Conservation (phyloP, 208 protist genomes). For the Kentomonas sorsogonicus region DNA sequence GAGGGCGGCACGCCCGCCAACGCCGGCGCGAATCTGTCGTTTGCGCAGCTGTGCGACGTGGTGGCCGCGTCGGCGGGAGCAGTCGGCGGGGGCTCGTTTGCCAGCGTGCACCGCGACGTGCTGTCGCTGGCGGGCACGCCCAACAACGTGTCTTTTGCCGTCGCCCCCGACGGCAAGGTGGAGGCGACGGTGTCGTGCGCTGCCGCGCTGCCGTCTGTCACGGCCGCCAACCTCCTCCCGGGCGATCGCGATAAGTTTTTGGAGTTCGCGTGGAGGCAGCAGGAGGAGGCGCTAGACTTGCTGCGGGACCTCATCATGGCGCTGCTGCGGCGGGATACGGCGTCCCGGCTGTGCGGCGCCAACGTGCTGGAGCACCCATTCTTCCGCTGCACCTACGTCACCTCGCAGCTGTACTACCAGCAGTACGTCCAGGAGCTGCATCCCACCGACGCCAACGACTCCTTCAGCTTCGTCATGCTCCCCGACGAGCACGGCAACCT, state of each 20-base stretch:
- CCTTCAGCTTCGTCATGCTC: background rate
- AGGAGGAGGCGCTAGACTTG: slow-evolving; percentile 53
- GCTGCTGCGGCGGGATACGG: slow-evolving; percentile 51
- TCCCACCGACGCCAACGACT: background rate
- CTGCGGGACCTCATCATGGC: slow-evolving; percentile 55
- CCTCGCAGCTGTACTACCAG: slow-evolving; percentile 71
- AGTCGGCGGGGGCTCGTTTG: slow-evolving; percentile 7
- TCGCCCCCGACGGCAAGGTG: slow-evolving; percentile 17
- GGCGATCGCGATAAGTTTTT: slow-evolving; percentile 33
- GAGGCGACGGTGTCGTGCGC: slow-evolving; percentile 7
- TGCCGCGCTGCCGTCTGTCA: slow-evolving; percentile 25
- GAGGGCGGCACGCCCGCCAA: no score
- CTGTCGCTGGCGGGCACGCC: slow-evolving; percentile 15
- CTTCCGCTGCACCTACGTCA: slow-evolving; percentile 73
- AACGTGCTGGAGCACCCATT: slow-evolving; percentile 83
- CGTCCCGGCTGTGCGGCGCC: slow-evolving; percentile 51
- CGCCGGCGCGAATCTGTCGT: no score
- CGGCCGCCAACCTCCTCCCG: slow-evolving; percentile 21
- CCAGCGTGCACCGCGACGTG: slow-evolving; percentile 7
- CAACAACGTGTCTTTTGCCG: slow-evolving; percentile 20
- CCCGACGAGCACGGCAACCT: background rate
- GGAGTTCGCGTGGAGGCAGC: slow-evolving; percentile 26
- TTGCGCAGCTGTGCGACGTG: no score
- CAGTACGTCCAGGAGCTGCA: slow-evolving; percentile 14
- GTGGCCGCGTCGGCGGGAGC: no score